Conservation (phyloP, 148 eudicot genomes). For the Rhododendron williamsianum region DNA sequence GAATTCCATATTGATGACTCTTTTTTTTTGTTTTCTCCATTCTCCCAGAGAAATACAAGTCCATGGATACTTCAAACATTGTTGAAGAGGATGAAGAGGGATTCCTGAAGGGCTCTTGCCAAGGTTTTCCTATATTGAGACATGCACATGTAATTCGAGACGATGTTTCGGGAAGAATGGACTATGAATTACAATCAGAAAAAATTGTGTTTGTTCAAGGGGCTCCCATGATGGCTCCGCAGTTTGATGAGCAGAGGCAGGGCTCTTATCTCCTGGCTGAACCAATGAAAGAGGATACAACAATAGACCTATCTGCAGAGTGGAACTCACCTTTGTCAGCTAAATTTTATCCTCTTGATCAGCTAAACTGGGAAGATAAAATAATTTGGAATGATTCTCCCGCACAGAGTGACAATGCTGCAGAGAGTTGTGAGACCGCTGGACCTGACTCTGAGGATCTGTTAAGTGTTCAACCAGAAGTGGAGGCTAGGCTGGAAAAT, state of each 20-base stretch:
- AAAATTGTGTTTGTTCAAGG: slow-evolving; percentile 24
- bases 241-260: slow-evolving; percentile 31
- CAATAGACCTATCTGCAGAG: slow-evolving; percentile 31
- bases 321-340: slow-evolving; percentile 33
- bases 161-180: slow-evolving; percentile 25
- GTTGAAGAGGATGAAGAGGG: slow-evolving; percentile 85
- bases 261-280: slow-evolving; percentile 55
- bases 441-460: slow-evolving; percentile 54
- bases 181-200: slow-evolving; percentile 32
- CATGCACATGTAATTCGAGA: slow-evolving; percentile 27
- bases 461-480: slow-evolving; percentile 30
- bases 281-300: slow-evolving; percentile 51
- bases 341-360: slow-evolving; percentile 72
- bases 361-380: slow-evolving; percentile 84
- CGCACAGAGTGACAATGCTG: slow-evolving; percentile 35
- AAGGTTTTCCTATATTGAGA: slow-evolving; percentile 36
- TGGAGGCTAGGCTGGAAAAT: slow-evolving; percentile 11
- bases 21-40: neutral
- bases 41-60: slow-evolving; percentile 56
- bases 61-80: slow-evolving; percentile 41
- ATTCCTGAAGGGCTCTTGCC: slow-evolving; percentile 48
- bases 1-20: neutral
- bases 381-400: slow-evolving; percentile 85
- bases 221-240: slow-evolving; percentile 13
- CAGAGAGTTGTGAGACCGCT: slow-evolving; percentile 65